A percentile compares a stretch with the other conserved stretches of the same genome.
Evolutionary conservation across 495 filamentous ascomycete genomes (phyloP).

Genomic region (Aspergillus coremiiformis): DNA sequence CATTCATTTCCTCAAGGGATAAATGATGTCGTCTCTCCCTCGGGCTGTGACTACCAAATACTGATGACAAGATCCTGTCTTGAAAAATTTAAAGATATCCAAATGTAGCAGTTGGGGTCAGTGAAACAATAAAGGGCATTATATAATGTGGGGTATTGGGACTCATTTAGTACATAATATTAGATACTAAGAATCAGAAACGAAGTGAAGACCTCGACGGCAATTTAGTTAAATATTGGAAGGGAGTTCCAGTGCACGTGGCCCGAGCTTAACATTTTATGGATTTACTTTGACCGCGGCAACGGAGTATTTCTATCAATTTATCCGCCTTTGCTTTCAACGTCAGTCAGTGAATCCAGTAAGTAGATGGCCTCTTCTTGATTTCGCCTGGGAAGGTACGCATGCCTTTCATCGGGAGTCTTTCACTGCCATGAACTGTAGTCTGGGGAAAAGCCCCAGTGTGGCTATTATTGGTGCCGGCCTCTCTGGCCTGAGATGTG

Average conservation of each 20-base stretch:
- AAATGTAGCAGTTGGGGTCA: neutral
- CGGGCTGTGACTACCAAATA: neutral
- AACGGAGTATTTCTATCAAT: neutral
- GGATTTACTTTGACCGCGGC: neutral
- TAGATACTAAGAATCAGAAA: too few relatives aligned
- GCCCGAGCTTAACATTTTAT: neutral
- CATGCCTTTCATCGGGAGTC: neutral
- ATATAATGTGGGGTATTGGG: too few relatives aligned
- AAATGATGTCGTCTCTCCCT: neutral
- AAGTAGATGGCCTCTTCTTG: neutral
- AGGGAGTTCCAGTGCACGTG: too few relatives aligned
- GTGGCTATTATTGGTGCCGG: slow-evolving; percentile 82
- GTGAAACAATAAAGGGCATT: slow-evolving; percentile 1
- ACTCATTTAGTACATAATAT: too few relatives aligned
- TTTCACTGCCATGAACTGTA: neutral
- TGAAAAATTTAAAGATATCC: neutral
- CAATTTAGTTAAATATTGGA: too few relatives aligned
- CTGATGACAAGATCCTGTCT: slow-evolving; percentile 9
- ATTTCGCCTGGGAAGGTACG: neutral
- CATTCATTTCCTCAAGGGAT: neutral
- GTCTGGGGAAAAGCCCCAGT: slow-evolving; percentile 35
- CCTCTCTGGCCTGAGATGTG: slow-evolving; percentile 77
- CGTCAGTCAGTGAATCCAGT: neutral
- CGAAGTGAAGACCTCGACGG: too few relatives aligned
- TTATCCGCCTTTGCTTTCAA: neutral